phyloP scores from a whole-genome alignment of 768 basidiomycete species.

The Serendipita sp. region DNA sequence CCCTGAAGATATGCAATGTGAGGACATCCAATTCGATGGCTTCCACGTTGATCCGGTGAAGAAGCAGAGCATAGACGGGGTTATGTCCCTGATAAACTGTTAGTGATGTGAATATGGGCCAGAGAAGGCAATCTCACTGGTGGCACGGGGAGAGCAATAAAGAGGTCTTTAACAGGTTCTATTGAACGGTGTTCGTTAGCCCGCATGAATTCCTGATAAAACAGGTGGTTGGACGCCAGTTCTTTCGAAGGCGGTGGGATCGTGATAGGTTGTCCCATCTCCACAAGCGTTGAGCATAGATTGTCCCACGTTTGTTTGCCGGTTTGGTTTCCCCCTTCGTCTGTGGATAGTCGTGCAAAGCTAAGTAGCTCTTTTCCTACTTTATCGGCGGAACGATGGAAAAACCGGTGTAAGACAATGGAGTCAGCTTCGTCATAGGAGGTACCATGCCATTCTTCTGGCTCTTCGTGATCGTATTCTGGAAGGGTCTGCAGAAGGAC shows the following conservation, averaged over 20 bases:
- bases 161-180: conserved; percentile 48
- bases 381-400: conserved; percentile 72
- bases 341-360: conserved; percentile 31
- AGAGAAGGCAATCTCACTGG: conserved; percentile 24
- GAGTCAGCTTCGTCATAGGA: conserved; percentile 72
- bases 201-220: conserved; percentile 51
- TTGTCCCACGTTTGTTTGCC: conserved; percentile 78
- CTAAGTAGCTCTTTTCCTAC: conserved; percentile 77
- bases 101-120: neutral
- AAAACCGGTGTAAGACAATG: conserved; percentile 69
- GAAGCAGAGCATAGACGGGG: conserved; percentile 38
- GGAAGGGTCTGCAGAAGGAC: conserved; percentile 7
- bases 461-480: conserved; percentile 17
- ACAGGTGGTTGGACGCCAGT: conserved; percentile 37
- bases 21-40: conserved; percentile 63
- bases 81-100: conserved; percentile 10
- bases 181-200: conserved; percentile 46
- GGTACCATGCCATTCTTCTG: conserved; percentile 57
- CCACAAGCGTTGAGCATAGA: conserved; percentile 63
- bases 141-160: conserved; percentile 37
- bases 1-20: conserved; percentile 67
- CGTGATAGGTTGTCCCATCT: conserved; percentile 54
- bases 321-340: conserved; percentile 34
- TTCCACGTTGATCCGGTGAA: conserved; percentile 63
- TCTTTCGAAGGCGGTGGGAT: conserved; percentile 42